These are phyloP conservation scores for Metarhizium humberi DNA, from an alignment of 2,329 filamentous ascomycete species.

Conservation along the genomic window DNA sequence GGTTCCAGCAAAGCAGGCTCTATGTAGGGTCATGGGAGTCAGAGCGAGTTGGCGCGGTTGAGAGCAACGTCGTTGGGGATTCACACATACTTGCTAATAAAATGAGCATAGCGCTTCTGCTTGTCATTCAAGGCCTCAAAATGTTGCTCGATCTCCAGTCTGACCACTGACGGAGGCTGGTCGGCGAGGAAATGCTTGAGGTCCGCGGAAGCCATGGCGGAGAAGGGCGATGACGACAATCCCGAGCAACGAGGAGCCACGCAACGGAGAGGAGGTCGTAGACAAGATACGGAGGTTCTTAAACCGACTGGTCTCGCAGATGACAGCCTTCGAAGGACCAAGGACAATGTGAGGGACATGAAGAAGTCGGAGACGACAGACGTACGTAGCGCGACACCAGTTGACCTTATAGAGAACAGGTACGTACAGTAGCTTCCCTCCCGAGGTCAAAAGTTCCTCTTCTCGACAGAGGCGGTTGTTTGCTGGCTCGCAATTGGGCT, in stretches of 20 bases:
- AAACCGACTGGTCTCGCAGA: constrained; percentile 20
- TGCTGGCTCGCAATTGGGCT: not conserved
- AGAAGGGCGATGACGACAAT: not conserved
- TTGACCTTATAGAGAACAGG: constrained; percentile 1
- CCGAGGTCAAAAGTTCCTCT: not conserved
- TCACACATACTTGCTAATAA: constrained; percentile 62
- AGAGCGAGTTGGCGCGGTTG: not conserved
- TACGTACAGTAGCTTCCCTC: not conserved
- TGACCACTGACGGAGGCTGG: constrained; percentile 78
- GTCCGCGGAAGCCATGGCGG: constrained; percentile 48
- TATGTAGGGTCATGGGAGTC: constrained; percentile 21
- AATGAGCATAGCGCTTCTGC: constrained; percentile 87
- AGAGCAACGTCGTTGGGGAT: not conserved
- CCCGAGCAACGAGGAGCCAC: not conserved
- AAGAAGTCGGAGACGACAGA: constrained; percentile 11
- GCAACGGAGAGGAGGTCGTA: constrained; percentile 10
- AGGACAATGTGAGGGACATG: constrained; percentile 26
- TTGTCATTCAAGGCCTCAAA: constrained; percentile 69
- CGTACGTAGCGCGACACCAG: not conserved
- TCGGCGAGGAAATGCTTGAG: constrained; percentile 80
- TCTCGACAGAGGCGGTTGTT: not conserved
- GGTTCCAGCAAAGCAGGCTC: constrained; percentile 67
- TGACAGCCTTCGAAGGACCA: constrained; percentile 26
- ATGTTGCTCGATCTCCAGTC: constrained; percentile 84
- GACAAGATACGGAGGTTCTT: constrained; percentile 12